Evolutionary conservation across 345 rosid species (phyloP), one percentile per base, ranked within the genome.

Genomic region (Camelina neglecta): DNA sequence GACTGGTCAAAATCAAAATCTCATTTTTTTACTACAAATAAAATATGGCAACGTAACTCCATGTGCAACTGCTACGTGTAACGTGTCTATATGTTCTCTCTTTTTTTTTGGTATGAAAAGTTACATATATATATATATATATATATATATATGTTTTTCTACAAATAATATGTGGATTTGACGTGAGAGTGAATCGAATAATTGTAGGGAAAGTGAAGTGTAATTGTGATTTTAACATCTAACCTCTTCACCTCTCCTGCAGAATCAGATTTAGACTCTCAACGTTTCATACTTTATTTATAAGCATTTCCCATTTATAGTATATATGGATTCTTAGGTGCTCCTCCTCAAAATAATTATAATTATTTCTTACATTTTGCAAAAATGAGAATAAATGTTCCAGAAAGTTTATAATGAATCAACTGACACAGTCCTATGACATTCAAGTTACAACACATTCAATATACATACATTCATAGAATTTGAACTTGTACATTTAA

Each of bases 1-100:
- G 76, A 74, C 77, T 23, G 65, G 77, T 74, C 77, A 74, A 74
- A 53, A 55, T 45, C 63, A 73, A 65, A 54, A 54, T 44, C 63
- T 65, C 58, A 4, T 15, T 44, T 73, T 44, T 73, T 44, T 33
- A 63, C 64, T 42, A 44, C 47, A 73, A 31, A 54, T 39, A 41
- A 53, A 53, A 21, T 54, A 31, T 50, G 55, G 16, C 48, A 73
- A 39, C 7, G 16, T 38, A 73, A 39, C 7, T 65, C 57, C 69
- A 39, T 72, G 69, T 72, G 44, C 33, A 51, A 41, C 62, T 72
- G 61, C 62, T 60, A 62, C 53, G 57, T 64, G 56, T 54, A 4
- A 51, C 11, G 23, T 41, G 15, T 38, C 20, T 16, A 36, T 24
- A 10, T 35, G 36, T 36, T 60, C 51, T 49, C 31, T 29, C 31